Evolutionary conservation across 495 filamentous ascomycete species (phyloP).

Genomic region (Aspergillus panamensis): DNA sequence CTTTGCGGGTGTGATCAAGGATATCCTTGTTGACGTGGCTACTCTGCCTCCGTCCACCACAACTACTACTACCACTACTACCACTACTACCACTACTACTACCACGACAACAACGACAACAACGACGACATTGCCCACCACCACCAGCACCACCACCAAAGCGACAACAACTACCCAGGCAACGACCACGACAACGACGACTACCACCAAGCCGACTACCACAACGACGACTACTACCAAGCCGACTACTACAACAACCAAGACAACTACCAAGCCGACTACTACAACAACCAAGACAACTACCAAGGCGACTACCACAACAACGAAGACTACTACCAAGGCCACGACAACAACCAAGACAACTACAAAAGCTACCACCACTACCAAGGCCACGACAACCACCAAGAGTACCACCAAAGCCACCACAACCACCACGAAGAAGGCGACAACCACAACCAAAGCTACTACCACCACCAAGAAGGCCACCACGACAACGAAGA

Average conservation of each 20-base stretch:
- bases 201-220: constrained; percentile 12
- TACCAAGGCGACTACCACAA: background rate
- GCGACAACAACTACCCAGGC: background rate
- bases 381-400: background rate
- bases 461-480: background rate
- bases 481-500: background rate
- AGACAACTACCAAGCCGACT: background rate
- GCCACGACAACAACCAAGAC: background rate
- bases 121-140: background rate
- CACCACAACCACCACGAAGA: background rate
- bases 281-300: background rate
- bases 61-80: constrained; percentile 9
- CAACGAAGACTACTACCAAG: background rate
- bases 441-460: background rate
- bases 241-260: constrained; percentile 6
- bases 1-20: constrained; percentile 44
- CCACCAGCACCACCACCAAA: constrained; percentile 15
- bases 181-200: background rate
- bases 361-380: background rate
- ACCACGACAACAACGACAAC: constrained; percentile 11
- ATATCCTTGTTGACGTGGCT: constrained; percentile 36
- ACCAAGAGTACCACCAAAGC: constrained; percentile 1
- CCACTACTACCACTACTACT: constrained; percentile 9
- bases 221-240: constrained; percentile 20
- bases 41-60: constrained; percentile 20